phyloP scores from a whole-genome alignment of 164 flowering plant species.

The Kalanchoe fedtschenkoi region DNA sequence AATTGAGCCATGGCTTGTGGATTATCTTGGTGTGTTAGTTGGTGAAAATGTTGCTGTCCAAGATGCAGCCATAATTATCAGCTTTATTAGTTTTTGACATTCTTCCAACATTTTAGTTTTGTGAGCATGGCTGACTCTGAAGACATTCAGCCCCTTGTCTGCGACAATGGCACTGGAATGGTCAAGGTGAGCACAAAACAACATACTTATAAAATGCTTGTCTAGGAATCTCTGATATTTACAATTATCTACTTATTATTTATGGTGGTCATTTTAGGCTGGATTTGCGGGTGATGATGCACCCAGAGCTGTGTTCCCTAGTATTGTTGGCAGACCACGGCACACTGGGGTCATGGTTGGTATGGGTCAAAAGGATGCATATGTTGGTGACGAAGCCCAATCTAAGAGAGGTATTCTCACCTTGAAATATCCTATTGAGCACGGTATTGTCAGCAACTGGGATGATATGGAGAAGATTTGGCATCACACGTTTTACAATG shows the following conservation, averaged over 20 bases:
- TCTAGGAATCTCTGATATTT: neutral
- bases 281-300: conserved; percentile 4
- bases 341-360: conserved; percentile 6
- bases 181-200: conserved; percentile 1
- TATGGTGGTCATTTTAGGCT: neutral
- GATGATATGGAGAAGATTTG: conserved; percentile 5
- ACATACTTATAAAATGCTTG: neutral
- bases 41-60: too few species aligned
- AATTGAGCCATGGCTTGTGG: too few species aligned
- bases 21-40: too few species aligned
- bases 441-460: conserved; percentile 6
- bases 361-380: conserved; percentile 4
- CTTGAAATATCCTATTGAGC: conserved; percentile 3
- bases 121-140: neutral
- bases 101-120: conserved; percentile 1
- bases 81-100: neutral
- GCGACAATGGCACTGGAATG: conserved; percentile 6
- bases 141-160: conserved; percentile 4
- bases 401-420: conserved; percentile 4
- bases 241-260: neutral
- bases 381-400: conserved; percentile 3
- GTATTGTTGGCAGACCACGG: conserved; percentile 1
- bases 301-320: conserved; percentile 2
- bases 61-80: neutral
- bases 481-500: conserved; percentile 4